Evolutionary conservation across 495 filamentous ascomycete species (phyloP), one percentile per base, ranked within the genome.

Genomic region (Aspergillus asperescens): DNA sequence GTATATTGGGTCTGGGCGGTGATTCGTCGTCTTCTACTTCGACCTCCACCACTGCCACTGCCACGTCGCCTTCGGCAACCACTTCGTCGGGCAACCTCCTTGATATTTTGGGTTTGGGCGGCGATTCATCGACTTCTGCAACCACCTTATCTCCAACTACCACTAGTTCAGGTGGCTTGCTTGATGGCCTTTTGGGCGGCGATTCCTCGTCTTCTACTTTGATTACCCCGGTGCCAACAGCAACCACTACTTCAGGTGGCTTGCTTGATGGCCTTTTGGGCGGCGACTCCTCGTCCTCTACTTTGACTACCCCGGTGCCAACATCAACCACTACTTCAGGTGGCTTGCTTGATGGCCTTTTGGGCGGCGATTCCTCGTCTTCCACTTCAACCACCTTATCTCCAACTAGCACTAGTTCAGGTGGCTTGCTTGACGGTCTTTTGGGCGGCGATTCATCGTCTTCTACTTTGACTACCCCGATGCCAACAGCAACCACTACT

Each of bases 391-490:
- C 47, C 34, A 23, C 37, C 51, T 19, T 37, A 27, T 44, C 41
- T 49, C 37, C 25, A 25, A 18, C 38, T 1, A 27, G 38, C 32
- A 43, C n/a, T 2, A 28, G 38, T 5, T 25, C 20, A 2, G 50
- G 32, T 7, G 45, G 31, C 5, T 34, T 31, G 7, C 7, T 48
- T 25, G 31, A 25, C 8, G 45, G 34, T 19, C 20, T 48, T 15
- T 25, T 29, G 19, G 13, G 19, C 9, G 40, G 19, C 42, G 37
- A 32, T 4, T 15, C 34, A 4, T 24, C 29, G 3, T 31, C 29
- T 40, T 50, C 54, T 41, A 31, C 32, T 37, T 35, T 38, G n/a
- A 28, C 48, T 39, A 19, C 38, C 48, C 16, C 47, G 25, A 47
- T 34, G 51, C 39, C 46, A 6, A 40, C 53, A n/a, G n/a, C n/a